Evolutionary conservation across 2,329 filamentous ascomycete genomes (phyloP).

Genomic region (Emergomyces africanus): DNA sequence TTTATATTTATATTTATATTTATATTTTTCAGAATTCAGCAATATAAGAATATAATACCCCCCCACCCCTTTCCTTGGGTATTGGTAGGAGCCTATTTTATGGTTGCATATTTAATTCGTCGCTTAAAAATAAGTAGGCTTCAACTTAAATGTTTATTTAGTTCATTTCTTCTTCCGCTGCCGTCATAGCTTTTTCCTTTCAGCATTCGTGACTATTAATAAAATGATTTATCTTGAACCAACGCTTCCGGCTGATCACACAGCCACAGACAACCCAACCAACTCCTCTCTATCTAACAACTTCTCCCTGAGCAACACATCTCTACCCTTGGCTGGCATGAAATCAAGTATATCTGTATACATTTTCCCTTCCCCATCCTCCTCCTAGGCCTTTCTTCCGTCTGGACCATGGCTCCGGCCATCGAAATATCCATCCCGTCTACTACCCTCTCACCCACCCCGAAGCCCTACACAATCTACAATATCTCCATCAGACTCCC

Average conservation of each 20-base stretch:
- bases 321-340: not conserved
- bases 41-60: too few species aligned
- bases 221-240: not conserved
- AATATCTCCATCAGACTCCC: conserved; percentile 49
- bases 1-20: too few species aligned
- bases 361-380: not conserved
- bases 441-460: conserved; percentile 27
- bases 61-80: too few species aligned
- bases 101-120: too few species aligned
- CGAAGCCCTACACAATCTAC: conserved; percentile 45
- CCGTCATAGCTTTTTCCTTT: not conserved
- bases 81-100: not conserved
- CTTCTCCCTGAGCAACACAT: not conserved
- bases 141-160: too few species aligned
- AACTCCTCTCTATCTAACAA: too few species aligned
- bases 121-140: too few species aligned
- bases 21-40: not conserved
- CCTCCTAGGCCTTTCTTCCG: not conserved
- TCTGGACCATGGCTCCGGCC: conserved; percentile 18
- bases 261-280: not conserved
- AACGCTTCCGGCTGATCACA: not conserved
- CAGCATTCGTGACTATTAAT: not conserved
- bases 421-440: conserved; percentile 31
- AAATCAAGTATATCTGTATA: not conserved
- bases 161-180: too few species aligned